Base-by-base conservation (phyloP, 352 stramenopile genomes). In the Globisporangium camurandrum region DNA sequence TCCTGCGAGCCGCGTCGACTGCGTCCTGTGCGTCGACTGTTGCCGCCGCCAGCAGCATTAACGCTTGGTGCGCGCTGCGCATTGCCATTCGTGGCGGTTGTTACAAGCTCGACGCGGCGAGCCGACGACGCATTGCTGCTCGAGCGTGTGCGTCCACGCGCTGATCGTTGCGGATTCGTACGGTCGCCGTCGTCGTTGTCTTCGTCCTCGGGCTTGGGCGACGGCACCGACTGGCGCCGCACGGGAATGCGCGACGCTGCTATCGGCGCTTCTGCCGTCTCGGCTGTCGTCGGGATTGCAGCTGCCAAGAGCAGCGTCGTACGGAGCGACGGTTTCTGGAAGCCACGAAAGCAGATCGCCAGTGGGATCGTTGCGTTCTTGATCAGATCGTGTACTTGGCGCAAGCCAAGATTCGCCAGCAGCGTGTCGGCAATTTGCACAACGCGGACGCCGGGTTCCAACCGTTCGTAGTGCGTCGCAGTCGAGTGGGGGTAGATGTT, bases 361-460 rank as follows among this genome's bases (percentile, higher is more conserved):
- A 95, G 54, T 12, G 84, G 84, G 33, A 91, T 61, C 30, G 55
- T 57, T n/a, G 77, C 79, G 26, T 82, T 81, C 52, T 81, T 84
- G 46, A 95, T 93, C 23, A 91, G 49, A 27, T 88, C 80, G 60
- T 95, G 84, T 42, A 93, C 79, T 33, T 95, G 79, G 7, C 81
- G 84, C 45, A 95, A 69, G 3, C 82, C 79, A 27, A 88, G 66
- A 27, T 71, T 62, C 31, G 72, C 68, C 3, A 94, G 56, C 31
- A 61, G 49, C 14, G 62, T 75, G 34, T 69, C 75, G 7, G 73
- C 81, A 57, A 92, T 90, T 53, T 75, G 71, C 24, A 89, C 66
- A 49, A 95, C 79, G 5, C 67, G 74, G 23, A 88, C 67, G n/a
- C 84, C 81, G 1, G 79, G 66, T 39, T 71, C 52, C 12, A 95